phyloP scores from a whole-genome alignment of 495 filamentous ascomycete species.

The Podospora didyma region DNA sequence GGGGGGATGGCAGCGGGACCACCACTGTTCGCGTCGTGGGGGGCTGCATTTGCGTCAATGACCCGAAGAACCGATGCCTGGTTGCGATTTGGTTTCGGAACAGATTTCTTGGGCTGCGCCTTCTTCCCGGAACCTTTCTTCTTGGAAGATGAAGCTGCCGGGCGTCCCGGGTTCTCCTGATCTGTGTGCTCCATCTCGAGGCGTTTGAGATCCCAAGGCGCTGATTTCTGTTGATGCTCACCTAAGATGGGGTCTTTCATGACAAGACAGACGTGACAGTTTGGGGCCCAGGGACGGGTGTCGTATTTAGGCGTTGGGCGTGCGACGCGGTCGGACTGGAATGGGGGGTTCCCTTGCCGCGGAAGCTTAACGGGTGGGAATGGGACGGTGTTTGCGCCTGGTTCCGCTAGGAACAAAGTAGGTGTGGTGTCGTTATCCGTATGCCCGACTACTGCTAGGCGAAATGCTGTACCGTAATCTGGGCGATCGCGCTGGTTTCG shows the following conservation, averaged over 20 bases:
- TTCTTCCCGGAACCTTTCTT: conserved; percentile 13
- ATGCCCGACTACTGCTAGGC: too few relatives aligned
- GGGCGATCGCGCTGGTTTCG: neutral
- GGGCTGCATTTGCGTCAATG: conserved; percentile 18
- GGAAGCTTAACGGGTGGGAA: neutral
- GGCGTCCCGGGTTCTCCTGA: neutral
- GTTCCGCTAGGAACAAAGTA: too few relatives aligned
- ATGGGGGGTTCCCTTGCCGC: neutral
- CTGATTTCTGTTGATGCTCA: neutral
- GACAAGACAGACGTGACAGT: neutral
- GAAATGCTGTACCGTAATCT: too few relatives aligned
- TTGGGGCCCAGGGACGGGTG: neutral
- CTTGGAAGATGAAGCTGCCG: neutral
- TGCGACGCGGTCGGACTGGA: conserved; percentile 2
- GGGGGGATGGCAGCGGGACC: neutral
- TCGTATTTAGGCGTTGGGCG: neutral
- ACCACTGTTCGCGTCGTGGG: neutral
- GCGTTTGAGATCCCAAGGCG: neutral
- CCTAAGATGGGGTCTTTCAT: conserved; percentile 1
- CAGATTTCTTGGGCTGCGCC: conserved; percentile 1
- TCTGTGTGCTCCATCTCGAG: neutral
- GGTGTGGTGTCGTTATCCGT: too few relatives aligned
- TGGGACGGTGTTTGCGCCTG: too few relatives aligned
- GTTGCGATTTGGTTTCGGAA: conserved; percentile 1
- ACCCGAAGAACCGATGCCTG: conserved; percentile 4